A percentile compares a stretch with the other conserved stretches of the same genome.
These are phyloP conservation scores for Candida glucosophila DNA, from an alignment of 1,139 yeast genomes.

Conservation along the genomic window DNA sequence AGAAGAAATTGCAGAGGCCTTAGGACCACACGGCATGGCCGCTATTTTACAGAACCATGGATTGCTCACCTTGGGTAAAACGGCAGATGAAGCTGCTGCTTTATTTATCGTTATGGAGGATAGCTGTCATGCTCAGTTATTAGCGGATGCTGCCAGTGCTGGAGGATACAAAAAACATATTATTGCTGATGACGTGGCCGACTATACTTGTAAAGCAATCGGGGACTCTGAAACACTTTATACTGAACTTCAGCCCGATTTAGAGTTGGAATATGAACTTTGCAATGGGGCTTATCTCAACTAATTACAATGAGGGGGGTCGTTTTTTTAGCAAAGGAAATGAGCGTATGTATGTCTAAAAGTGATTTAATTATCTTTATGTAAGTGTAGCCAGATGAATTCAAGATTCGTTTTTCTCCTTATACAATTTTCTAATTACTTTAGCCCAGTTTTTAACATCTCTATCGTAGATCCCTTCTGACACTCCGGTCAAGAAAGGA, in stretches of 20 bases:
- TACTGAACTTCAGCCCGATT: slow-evolving; percentile 62
- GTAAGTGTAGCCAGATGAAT: slow-evolving; percentile 1
- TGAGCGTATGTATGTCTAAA: not conserved
- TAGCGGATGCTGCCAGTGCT: slow-evolving; percentile 56
- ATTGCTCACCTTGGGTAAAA: slow-evolving; percentile 63
- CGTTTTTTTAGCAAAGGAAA: no score
- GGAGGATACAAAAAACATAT: slow-evolving; percentile 18
- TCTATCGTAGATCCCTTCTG: slow-evolving; percentile 31
- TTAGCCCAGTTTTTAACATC: slow-evolving; percentile 46
- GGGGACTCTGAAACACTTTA: slow-evolving; percentile 64
- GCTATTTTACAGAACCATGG: slow-evolving; percentile 75
- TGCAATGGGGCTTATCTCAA: no score
- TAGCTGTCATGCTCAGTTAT: slow-evolving; percentile 62
- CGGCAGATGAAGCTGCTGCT: slow-evolving; percentile 80
- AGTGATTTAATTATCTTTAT: slow-evolving; percentile 1
- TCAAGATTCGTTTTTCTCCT: slow-evolving; percentile 13
- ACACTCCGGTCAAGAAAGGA: slow-evolving; percentile 38
- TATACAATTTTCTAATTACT: slow-evolving; percentile 24
- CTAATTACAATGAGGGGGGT: no score
- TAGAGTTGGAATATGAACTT: slow-evolving; percentile 32
- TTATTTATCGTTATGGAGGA: slow-evolving; percentile 61
- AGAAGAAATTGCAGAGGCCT: slow-evolving; percentile 51
- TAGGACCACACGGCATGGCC: slow-evolving; percentile 51
- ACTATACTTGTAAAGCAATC: slow-evolving; percentile 51
- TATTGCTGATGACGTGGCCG: slow-evolving; percentile 59